These are phyloP conservation scores for Salix purpurea DNA, from an alignment of 345 rosid species.

Conservation along the genomic window DNA sequence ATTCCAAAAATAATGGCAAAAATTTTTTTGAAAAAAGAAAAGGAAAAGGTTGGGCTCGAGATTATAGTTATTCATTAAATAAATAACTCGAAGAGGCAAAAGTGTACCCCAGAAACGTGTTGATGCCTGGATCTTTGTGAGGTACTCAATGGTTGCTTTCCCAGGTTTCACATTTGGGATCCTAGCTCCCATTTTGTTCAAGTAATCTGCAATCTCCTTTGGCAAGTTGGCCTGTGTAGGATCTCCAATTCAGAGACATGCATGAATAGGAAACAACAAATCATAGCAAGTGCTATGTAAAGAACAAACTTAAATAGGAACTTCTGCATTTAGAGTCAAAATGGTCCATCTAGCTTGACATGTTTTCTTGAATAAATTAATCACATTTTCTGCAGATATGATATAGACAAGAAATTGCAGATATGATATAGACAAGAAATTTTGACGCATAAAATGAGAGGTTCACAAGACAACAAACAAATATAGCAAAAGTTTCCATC, in stretches of 20 bases:
- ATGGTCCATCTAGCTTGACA: background rate
- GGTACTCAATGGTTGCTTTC: slow-evolving; percentile 83
- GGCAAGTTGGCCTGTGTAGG: slow-evolving; percentile 83
- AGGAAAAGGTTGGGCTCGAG: background rate
- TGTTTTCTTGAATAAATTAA: background rate
- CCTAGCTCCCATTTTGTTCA: slow-evolving; percentile 98
- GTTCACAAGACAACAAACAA: no score
- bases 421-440: background rate
- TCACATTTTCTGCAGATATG: background rate
- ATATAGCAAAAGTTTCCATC: background rate
- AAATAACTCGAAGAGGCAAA: background rate
- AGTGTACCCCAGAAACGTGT: slow-evolving; percentile 92
- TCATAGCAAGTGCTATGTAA: background rate
- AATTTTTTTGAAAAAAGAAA: background rate
- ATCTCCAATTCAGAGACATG: slow-evolving; percentile 10
- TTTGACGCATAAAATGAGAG: background rate
- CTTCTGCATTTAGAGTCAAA: background rate
- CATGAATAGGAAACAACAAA: background rate
- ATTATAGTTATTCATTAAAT: background rate
- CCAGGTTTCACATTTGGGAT: slow-evolving; percentile 93
- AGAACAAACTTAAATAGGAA: background rate
- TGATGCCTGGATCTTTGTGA: slow-evolving; percentile 82
- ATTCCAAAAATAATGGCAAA: background rate
- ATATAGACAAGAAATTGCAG: background rate
- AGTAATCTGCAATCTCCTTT: slow-evolving; percentile 89